Evolutionary conservation across 1,139 yeast species (phyloP), one percentile per base, ranked within the genome.

Genomic region (Taphrina pruni): DNA sequence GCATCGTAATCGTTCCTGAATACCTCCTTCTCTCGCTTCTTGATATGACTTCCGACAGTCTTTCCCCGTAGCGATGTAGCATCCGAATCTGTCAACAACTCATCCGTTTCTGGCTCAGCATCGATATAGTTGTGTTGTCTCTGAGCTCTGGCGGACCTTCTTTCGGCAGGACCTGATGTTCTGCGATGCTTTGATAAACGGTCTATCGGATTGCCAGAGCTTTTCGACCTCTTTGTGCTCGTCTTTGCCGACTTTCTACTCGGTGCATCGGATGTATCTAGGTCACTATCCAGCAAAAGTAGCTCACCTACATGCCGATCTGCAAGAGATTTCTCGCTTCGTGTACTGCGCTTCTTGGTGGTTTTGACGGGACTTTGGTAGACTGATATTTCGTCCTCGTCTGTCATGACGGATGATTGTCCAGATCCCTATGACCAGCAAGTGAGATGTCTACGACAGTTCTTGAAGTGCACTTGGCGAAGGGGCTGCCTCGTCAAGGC

Each of bases 1-100:
- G 72, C 54, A 14, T 43, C 62, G 36, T 43, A 57, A 32, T 70
- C 55, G 6, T 46, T 20, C n/a, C 26, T 32, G 57, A 54, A 64
- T 12, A 38, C 46, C 21, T 56, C 61, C 38, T 32, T 46, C 21
- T 55, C 67, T 8, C 67, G 54, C 46, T 55, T 55, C 48, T 21
- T 45, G 14, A 48, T 20, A n/a, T 52, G 52, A 6, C n/a, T 14
- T 5, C 43, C 14, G 8, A 39, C 1, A 6, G 26, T n/a, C 21
- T 58, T 58, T 12, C 38, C 11, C 35, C 46, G 43, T 41, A 36
- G 26, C 6, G 54, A 36, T 35, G 39, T 20, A 20, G 54, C 43
- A 46, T 46, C 54, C 6, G 62, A 58, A 8, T 58, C 62, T 9
- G 54, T 32, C 5, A 17, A 17, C 7, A 32, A 8, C 5, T 46